phyloP scores from a whole-genome alignment of 257 asterid genomes.

The Solanum sparsipilum region DNA sequence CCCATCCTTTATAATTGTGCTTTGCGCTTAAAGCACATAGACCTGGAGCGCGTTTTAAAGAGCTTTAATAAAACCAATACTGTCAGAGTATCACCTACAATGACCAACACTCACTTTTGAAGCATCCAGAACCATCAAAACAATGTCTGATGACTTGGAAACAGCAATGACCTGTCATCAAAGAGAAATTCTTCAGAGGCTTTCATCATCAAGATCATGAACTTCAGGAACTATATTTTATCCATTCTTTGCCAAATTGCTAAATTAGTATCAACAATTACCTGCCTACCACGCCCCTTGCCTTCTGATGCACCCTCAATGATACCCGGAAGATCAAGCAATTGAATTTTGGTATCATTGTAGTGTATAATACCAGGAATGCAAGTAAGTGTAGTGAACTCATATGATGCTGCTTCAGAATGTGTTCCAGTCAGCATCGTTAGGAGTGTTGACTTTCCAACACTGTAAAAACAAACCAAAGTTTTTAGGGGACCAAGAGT shows the following conservation, averaged over 20 bases:
- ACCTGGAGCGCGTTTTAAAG: not conserved
- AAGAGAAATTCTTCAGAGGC: not conserved
- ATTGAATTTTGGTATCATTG: slow-evolving; percentile 90
- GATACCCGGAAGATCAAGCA: slow-evolving; percentile 99
- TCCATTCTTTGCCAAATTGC: not conserved
- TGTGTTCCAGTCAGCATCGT: slow-evolving; percentile 97
- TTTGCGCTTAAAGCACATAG: not conserved
- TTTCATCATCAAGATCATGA: not conserved
- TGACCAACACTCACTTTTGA: slow-evolving; percentile 45
- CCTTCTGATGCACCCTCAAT: slow-evolving; percentile 99
- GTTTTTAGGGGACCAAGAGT: not conserved
- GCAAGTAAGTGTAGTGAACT: slow-evolving; percentile 96
- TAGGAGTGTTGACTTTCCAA: slow-evolving; percentile 91
- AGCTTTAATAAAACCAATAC: not conserved
- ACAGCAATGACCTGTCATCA: slow-evolving; percentile 83
- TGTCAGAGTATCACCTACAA: not conserved
- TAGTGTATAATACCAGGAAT: slow-evolving; percentile 96
- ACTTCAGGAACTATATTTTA: not conserved
- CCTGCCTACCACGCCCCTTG: slow-evolving; percentile 99
- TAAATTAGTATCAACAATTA: not conserved
- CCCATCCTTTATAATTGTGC: not conserved
- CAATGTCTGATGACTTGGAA: slow-evolving; percentile 92
- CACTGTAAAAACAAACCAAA: slow-evolving; percentile 30
- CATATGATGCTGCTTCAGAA: slow-evolving; percentile 96
- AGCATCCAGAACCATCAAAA: slow-evolving; percentile 73